phyloP scores from a whole-genome alignment of 2,329 filamentous ascomycete species.

The Aaosphaeria pasadenensis region DNA sequence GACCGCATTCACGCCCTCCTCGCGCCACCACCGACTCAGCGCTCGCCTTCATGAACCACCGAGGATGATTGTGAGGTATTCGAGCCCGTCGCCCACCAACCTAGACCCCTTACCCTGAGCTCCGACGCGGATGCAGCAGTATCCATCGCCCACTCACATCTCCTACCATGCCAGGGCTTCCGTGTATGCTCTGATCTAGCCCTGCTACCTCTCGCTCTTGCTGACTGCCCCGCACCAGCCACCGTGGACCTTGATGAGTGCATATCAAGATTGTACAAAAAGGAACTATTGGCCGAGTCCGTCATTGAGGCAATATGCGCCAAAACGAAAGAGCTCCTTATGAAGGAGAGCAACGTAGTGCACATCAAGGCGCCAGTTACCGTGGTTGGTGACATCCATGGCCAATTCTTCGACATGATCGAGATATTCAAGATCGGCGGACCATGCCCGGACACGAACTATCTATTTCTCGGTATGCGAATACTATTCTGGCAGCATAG shows the following conservation, averaged over 20 bases:
- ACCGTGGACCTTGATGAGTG: slow-evolving; percentile 99
- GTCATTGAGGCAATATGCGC: slow-evolving; percentile 99
- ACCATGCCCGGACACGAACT: slow-evolving; percentile 96
- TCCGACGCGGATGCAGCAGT: slow-evolving; percentile 24
- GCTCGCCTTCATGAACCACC: slow-evolving; percentile 26
- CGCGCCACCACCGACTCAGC: neutral
- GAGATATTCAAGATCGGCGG: slow-evolving; percentile 99
- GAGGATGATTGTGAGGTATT: slow-evolving; percentile 41
- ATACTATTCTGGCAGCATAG: slow-evolving; percentile 4
- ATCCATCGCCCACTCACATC: slow-evolving; percentile 12
- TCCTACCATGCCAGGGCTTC: slow-evolving; percentile 49
- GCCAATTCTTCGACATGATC: slow-evolving; percentile 97
- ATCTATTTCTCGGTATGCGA: slow-evolving; percentile 81
- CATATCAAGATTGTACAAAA: slow-evolving; percentile 93
- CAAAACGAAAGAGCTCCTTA: slow-evolving; percentile 96
- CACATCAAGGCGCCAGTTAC: slow-evolving; percentile 95
- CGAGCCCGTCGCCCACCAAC: slow-evolving; percentile 35
- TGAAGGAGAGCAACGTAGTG: slow-evolving; percentile 99
- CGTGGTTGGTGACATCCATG: slow-evolving; percentile 97
- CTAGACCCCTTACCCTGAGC: slow-evolving; percentile 34
- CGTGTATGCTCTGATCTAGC: slow-evolving; percentile 37
- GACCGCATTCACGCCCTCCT: slow-evolving; percentile 1
- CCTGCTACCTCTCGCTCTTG: neutral
- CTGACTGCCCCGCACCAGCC: slow-evolving; percentile 52
- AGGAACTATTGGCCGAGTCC: slow-evolving; percentile 93